Evolutionary conservation across 495 filamentous ascomycete genomes (phyloP).

Genomic region (Daldinia grandis): DNA sequence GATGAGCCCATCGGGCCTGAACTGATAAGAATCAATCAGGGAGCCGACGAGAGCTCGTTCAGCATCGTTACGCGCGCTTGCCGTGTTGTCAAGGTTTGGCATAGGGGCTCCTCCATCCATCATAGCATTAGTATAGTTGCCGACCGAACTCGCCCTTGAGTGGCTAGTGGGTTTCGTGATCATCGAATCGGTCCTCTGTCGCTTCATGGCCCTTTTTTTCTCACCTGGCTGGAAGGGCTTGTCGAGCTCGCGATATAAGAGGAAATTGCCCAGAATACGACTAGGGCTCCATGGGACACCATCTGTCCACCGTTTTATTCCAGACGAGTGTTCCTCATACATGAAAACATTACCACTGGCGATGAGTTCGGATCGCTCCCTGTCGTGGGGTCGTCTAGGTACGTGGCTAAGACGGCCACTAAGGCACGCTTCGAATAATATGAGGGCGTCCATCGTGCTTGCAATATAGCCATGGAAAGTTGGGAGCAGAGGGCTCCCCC

Average conservation of each 20-base stretch:
- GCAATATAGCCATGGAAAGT: conserved; percentile 74
- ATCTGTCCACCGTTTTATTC: conserved; percentile 95
- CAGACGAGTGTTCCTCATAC: conserved; percentile 87
- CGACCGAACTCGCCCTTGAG: conserved; percentile 47
- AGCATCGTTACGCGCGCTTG: conserved; percentile 19
- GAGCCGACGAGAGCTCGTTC: conserved; percentile 82
- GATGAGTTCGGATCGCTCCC: conserved; percentile 77
- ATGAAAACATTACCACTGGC: conserved; percentile 87
- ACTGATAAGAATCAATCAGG: conserved; percentile 84
- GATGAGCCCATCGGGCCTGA: conserved; percentile 82
- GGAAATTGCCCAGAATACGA: conserved; percentile 85
- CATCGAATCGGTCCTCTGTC: conserved; percentile 51
- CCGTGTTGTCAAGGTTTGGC: conserved; percentile 47
- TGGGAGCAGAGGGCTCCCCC: conserved; percentile 44
- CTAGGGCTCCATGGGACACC: conserved; percentile 90
- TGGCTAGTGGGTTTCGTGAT: conserved; percentile 24
- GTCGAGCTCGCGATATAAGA: conserved; percentile 88
- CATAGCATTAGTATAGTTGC: conserved; percentile 39
- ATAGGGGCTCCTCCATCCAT: conserved; percentile 40
- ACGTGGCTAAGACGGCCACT: conserved; percentile 74
- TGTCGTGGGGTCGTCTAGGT: conserved; percentile 83
- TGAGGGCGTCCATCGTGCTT: conserved; percentile 76
- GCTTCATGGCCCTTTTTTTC: conserved; percentile 87
- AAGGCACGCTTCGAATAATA: conserved; percentile 79
- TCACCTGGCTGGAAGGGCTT: conserved; percentile 85